phyloP scores from a whole-genome alignment of 129 eudicot genomes.

The Deinandra increscens region DNA sequence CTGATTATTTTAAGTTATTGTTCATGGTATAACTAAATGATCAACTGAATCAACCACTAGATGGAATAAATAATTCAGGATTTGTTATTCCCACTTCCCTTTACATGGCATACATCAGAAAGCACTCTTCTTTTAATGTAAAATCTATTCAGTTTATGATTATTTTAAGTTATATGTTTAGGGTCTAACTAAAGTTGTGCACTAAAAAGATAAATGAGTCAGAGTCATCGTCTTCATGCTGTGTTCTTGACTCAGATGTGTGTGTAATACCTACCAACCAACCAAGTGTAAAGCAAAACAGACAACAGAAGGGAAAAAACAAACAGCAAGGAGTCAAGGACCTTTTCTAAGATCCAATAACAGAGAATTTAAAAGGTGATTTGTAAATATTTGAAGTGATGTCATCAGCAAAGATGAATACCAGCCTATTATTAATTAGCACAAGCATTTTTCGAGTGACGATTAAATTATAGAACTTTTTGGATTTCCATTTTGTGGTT shows the following conservation, averaged over 20 bases:
- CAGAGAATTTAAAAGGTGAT: conserved; percentile 12
- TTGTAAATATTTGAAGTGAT: conserved; percentile 26
- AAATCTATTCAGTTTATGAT: background rate
- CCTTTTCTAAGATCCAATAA: conserved; percentile 25
- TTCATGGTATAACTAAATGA: background rate
- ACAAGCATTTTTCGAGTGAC: background rate
- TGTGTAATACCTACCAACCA: conserved; percentile 31
- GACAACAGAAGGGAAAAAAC: conserved; percentile 18
- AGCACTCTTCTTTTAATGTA: conserved; percentile 28
- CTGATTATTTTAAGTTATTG: conserved; percentile 17
- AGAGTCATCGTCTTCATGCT: conserved; percentile 33
- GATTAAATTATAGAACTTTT: conserved; percentile 11
- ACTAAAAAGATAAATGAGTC: conserved; percentile 24
- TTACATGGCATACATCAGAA: conserved; percentile 33
- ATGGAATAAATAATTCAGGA: conserved; percentile 28
- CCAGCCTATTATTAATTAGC: background rate
- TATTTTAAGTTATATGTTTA: conserved; percentile 19
- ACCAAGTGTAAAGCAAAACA: conserved; percentile 11
- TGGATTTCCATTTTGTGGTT: conserved; percentile 1
- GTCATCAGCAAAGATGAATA: conserved; percentile 26
- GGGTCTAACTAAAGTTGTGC: conserved; percentile 20
- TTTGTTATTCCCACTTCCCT: conserved; percentile 34
- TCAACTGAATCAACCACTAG: conserved; percentile 26
- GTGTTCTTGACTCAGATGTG: conserved; percentile 43
- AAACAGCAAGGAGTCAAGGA: conserved; percentile 8